Evolutionary conservation across 352 stramenopile genomes (phyloP), one percentile per base, ranked within the genome.

Genomic region (Pythium periplocum): DNA sequence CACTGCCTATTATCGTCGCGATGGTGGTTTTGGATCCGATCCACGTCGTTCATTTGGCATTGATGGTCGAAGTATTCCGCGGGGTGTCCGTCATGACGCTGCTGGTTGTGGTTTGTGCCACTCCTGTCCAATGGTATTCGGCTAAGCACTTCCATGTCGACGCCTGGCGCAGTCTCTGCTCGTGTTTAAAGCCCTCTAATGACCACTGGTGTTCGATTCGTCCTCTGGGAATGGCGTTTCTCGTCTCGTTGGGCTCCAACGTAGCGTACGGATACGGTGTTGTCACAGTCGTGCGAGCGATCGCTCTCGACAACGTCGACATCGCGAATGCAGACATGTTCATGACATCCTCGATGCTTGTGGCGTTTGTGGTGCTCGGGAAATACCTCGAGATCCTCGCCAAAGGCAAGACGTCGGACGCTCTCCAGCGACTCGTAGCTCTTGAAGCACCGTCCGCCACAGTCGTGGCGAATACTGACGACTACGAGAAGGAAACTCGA

Each of bases 111-210:
- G 66, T 78, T 59, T 55, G 96, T 32, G 67, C 86, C 31, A 94
- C 86, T 12, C 86, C 86, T 0, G 85, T 98, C n/a, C 87, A 97
- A 63, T 96, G 97, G 60, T 55, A 64, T 35, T 78, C 70, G 35
- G 91, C 82, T 8, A 61, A 55, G 17, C 68, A 68, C 32, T 97
- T 96, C 63, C 95, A 96, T 66, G 59, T 69, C 17, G 75, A 78
- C 40, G 73, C 86, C 6, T 87, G 73, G 47, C 66, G 86, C 55
- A 71, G 64, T 4, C 50, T 94, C n/a, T 26, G 17, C 17, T 26
- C 17, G 17, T 26, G 17, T 26, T 26, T 26, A 26, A 26, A 26
- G 17, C 17, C 17, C 17, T 26, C 17, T 26, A 26, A 26, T 26
- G 17, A 26, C 17, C 17, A 26, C 17, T 26, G 17, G 17, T 26